Evolutionary conservation across 108 stramenopile species (phyloP), one percentile per base, ranked within the genome.

Genomic region (Epithemia pelagica): DNA sequence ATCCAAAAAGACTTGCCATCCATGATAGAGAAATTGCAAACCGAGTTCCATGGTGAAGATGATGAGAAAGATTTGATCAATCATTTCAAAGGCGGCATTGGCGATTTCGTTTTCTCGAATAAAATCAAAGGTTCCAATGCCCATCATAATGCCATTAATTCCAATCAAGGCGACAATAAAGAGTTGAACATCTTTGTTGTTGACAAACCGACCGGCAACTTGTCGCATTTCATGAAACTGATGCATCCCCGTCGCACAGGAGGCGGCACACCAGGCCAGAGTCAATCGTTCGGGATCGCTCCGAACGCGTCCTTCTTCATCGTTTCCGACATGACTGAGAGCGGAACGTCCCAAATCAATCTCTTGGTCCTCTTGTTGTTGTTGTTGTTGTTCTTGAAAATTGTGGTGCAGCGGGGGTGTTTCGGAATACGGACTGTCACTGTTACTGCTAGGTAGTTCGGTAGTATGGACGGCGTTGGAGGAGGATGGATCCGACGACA

Each of bases 121-220:
- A 64, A 82, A 78, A 58, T 65, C 63, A 63, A 82, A 90, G 1
- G 89, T 90, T 22, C 74, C 89, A 22, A 87, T 58, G 15, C 89
- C 89, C 89, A 90, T 90, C 85, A 87, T 83, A 51, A 83, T 72
- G 0, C 85, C 77, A 72, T 90, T 90, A 59, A 87, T 73, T 7
- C 53, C 54, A 62, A 90, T 90, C 61, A 83, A 65, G 0, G 72
- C 1, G 1, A 90, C 68, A 8, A 90, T 75, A 20, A 74, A 51
- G 19, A 77, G 23, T 59, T 91, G 89, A 1, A 85, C 74, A n/a
- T 65, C 30, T 26, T 56, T 33, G 29, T 85, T 64, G 61, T 91
- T 87, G 64, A 87, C 74, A 63, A 81, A 46, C 20, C 32, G 59
- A 15, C 89, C 89, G 23, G 76, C 77, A 19, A 30, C 18, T 21